Base-by-base conservation (phyloP, 2,329 filamentous ascomycete genomes). In the Aspergillus piperis region DNA sequence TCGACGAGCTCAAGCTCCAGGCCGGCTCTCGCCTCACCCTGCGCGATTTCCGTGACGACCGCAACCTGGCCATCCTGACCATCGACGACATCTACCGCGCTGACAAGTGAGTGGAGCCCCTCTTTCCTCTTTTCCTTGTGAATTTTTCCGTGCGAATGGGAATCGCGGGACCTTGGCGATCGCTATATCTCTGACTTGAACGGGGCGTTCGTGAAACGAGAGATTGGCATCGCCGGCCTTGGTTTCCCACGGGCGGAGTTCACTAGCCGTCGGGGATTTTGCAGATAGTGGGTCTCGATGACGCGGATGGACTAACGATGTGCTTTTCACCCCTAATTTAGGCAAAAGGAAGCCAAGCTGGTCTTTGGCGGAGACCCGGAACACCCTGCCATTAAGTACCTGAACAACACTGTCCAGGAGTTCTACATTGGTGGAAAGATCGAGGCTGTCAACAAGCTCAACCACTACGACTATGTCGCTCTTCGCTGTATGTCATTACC, bases 401-500 rank as follows among this genome's bases (percentile, higher is more conserved):
- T 99, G 64, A 89, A 89, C 82, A 85, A 88, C 72, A 89, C 87
- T 39, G 89, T 90, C 64, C 83, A 91, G 71, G 92, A 96, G 62
- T 96, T 88, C 79, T 98, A 98, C 79, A 86, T 99, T 64, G 95
- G 95, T 75, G 95, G 95, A 76, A 97, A 96, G 86, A 82, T 99
- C 66, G 91, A 98, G 76, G 95, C 95, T 64, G 88, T 99, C 76
- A 94, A 94, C 85, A 90, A 92, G 70, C 86, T 96, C 63, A 92
- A 96, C 82, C 95, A 99, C 85, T 99, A 99, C 83, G 95, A 99
- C 83, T 98, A 98, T 82, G 91, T 98, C 69, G 95, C 91, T 73
- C 87, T 98, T 61, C 88, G 95, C 83, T 98, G 90, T 91, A 84
- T 79, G 89, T 78, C 55, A 30, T 27, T 19, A 13, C 30, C 39